These are phyloP conservation scores for Penicillium sp. DNA, from an alignment of 2,329 filamentous ascomycete genomes.

Conservation along the genomic window DNA sequence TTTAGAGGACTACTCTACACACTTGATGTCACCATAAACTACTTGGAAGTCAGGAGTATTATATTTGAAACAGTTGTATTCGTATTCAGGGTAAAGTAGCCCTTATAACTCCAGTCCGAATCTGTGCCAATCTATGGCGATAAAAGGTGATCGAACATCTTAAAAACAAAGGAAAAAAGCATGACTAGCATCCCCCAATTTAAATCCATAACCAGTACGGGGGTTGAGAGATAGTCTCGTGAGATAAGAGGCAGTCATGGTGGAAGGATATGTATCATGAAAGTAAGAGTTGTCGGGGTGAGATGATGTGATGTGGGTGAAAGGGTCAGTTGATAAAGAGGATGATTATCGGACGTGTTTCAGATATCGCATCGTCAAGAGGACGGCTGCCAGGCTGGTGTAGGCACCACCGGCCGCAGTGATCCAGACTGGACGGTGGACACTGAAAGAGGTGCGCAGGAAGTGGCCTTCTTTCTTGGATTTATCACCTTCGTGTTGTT, in stretches of 20 bases:
- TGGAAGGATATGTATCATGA: not conserved
- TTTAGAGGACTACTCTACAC: constrained; percentile 8
- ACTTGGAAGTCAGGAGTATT: not conserved
- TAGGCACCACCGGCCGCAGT: constrained; percentile 36
- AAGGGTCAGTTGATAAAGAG: not conserved
- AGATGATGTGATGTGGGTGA: constrained; percentile 2
- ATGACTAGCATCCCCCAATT: constrained; percentile 10
- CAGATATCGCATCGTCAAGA: constrained; percentile 36
- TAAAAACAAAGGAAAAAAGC: constrained; percentile 22
- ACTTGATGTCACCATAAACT: constrained; percentile 15
- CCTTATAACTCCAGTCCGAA: constrained; percentile 21
- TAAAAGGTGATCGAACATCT: constrained; percentile 10
- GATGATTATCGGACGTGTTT: constrained; percentile 24
- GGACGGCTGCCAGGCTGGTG: constrained; percentile 36
- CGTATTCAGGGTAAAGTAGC: constrained; percentile 28
- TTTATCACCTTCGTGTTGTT: constrained; percentile 29
- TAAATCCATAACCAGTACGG: constrained; percentile 14
- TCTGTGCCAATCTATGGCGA: constrained; percentile 22
- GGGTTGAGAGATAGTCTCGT: constrained; percentile 5
- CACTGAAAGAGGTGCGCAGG: constrained; percentile 35
- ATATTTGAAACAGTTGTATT: not conserved
- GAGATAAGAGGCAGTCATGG: not conserved
- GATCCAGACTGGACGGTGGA: constrained; percentile 39
- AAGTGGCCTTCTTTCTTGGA: constrained; percentile 32
- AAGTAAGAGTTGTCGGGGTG: not conserved